phyloP scores from a whole-genome alignment of 345 rosid genomes.

The Mallotus nudiflorus region DNA sequence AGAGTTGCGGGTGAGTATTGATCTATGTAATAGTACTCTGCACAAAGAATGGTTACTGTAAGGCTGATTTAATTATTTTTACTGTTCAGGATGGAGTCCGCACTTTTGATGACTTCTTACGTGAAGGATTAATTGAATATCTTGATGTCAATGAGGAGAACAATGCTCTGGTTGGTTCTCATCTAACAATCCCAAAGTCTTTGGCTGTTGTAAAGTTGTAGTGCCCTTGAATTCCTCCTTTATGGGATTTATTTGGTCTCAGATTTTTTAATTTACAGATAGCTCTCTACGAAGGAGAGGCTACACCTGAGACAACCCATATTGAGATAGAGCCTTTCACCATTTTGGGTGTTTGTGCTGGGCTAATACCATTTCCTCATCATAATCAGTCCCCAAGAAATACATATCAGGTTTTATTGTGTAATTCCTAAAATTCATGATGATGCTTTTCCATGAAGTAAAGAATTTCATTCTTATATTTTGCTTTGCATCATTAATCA shows the following conservation, averaged over 20 bases:
- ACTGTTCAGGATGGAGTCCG: slow-evolving; percentile 73
- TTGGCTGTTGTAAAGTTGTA: not conserved
- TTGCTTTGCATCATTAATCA: slow-evolving; percentile 26
- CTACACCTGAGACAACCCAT: slow-evolving; percentile 74
- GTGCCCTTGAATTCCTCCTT: not conserved
- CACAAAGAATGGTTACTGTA: not conserved
- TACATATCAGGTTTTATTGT: slow-evolving; percentile 75
- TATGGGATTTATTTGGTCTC: not conserved
- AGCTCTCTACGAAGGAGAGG: slow-evolving; percentile 83
- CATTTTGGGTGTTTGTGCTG: slow-evolving; percentile 92
- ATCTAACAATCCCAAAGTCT: slow-evolving; percentile 11
- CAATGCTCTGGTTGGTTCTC: slow-evolving; percentile 74
- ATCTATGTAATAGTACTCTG: slow-evolving; percentile 16
- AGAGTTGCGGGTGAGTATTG: slow-evolving; percentile 68
- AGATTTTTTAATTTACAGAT: slow-evolving; percentile 50
- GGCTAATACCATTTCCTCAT: slow-evolving; percentile 94
- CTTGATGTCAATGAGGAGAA: slow-evolving; percentile 98
- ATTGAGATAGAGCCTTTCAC: slow-evolving; percentile 98
- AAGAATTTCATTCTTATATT: not conserved
- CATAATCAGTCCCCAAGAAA: slow-evolving; percentile 99
- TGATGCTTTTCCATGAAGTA: not conserved
- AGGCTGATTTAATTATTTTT: slow-evolving; percentile 27
- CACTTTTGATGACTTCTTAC: slow-evolving; percentile 83
- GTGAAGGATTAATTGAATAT: slow-evolving; percentile 89
- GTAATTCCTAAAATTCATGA: slow-evolving; percentile 8